A percentile compares a stretch with the other conserved stretches of the same genome.
phyloP scores from a whole-genome alignment of 2,329 filamentous ascomycete species.

The Colletotrichum siamense region DNA sequence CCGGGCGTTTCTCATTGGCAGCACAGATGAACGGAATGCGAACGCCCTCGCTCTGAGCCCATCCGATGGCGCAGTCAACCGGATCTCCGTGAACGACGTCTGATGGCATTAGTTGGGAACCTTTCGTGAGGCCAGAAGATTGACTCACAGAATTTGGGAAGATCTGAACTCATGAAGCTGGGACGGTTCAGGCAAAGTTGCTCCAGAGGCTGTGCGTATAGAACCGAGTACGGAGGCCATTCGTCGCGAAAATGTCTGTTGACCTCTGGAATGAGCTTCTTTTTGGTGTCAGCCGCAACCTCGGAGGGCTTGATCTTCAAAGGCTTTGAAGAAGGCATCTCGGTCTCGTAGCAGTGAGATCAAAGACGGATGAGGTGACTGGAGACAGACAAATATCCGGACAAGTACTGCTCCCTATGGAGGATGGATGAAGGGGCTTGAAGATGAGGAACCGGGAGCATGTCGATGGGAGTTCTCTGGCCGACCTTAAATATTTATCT shows the following conservation, averaged over 20 bases:
- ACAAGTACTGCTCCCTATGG: not conserved
- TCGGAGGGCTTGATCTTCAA: slow-evolving; percentile 70
- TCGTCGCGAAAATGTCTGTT: slow-evolving; percentile 57
- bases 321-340: slow-evolving; percentile 33
- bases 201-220: slow-evolving; percentile 57
- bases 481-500: slow-evolving; percentile 12
- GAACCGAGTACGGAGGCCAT: slow-evolving; percentile 64
- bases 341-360: not conserved
- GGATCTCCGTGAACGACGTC: slow-evolving; percentile 26
- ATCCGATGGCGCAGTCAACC: slow-evolving; percentile 12
- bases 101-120: not conserved
- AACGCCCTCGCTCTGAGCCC: slow-evolving; percentile 25
- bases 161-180: slow-evolving; percentile 13
- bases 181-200: slow-evolving; percentile 48
- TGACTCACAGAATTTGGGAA: slow-evolving; percentile 20
- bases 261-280: slow-evolving; percentile 70
- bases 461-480: not conserved
- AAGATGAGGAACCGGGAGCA: not conserved
- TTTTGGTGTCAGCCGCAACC: slow-evolving; percentile 76
- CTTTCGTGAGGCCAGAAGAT: not conserved
- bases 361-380: not conserved
- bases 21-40: slow-evolving; percentile 72
- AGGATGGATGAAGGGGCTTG: not conserved
- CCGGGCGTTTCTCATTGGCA: slow-evolving; percentile 77
- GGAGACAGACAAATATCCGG: not conserved